phyloP scores from a whole-genome alignment of 2,329 filamentous ascomycete genomes.

The Diaporthe velutina region DNA sequence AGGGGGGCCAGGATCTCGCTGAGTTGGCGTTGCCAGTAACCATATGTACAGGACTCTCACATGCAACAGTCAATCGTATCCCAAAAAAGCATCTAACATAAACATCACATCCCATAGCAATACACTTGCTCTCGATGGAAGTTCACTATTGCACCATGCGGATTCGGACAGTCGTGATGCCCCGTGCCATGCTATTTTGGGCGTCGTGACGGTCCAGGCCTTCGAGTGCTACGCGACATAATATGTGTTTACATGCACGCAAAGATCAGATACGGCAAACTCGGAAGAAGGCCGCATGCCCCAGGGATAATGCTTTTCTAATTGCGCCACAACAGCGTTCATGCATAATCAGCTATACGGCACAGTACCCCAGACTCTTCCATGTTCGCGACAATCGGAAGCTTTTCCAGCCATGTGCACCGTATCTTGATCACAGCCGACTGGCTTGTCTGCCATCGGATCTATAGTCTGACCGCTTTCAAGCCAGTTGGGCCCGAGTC shows the following conservation, averaged over 20 bases:
- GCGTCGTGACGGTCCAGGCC: slow-evolving; percentile 1
- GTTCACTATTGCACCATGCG: not conserved
- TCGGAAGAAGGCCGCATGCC: slow-evolving; percentile 2
- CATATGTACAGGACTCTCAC: not conserved
- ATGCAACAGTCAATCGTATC: not conserved
- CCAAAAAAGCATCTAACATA: not conserved
- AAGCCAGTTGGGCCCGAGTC: slow-evolving; percentile 2
- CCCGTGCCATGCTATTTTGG: slow-evolving; percentile 2
- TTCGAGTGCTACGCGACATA: not conserved
- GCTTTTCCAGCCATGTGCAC: slow-evolving; percentile 7
- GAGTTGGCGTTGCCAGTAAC: not conserved
- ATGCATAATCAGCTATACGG: not conserved
- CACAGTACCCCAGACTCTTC: slow-evolving; percentile 17
- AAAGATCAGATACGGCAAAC: not conserved
- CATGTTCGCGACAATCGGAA: slow-evolving; percentile 12
- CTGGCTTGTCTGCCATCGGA: not conserved
- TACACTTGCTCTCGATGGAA: not conserved
- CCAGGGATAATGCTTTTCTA: slow-evolving; percentile 1
- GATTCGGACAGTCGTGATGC: not conserved
- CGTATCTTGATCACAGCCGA: slow-evolving; percentile 5
- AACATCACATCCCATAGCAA: not conserved
- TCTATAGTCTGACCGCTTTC: not conserved
- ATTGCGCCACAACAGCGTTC: slow-evolving; percentile 11
- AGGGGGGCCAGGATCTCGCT: not conserved
- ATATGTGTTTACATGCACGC: not conserved